These are phyloP conservation scores for Neospermospora avenae DNA, from an alignment of 2,329 filamentous ascomycete genomes.

Conservation along the genomic window DNA sequence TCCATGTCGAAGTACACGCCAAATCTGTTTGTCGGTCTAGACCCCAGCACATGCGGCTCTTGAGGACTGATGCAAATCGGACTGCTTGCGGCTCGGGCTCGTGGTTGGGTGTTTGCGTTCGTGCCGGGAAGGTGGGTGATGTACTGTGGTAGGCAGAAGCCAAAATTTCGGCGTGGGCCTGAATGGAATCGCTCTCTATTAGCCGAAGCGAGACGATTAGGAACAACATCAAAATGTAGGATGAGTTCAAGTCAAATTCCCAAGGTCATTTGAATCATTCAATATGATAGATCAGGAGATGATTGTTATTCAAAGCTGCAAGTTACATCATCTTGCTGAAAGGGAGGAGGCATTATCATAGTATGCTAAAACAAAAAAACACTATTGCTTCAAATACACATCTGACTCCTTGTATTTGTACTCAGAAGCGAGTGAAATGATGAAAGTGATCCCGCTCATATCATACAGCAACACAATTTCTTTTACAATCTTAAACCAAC, in stretches of 20 bases:
- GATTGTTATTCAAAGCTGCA: no score
- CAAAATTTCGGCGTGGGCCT: constrained; percentile 3
- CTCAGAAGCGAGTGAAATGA: neutral
- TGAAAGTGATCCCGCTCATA: neutral
- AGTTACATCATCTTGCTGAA: no score
- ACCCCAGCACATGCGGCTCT: neutral
- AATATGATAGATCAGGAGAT: no score
- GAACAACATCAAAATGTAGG: neutral
- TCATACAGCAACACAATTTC: neutral
- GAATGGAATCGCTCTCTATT: neutral
- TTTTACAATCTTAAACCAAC: neutral
- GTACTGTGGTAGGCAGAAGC: neutral
- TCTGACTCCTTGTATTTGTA: neutral
- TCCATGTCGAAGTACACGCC: constrained; percentile 23
- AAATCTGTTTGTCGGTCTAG: neutral
- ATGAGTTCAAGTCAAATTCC: no score
- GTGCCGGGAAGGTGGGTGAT: neutral
- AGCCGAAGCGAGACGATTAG: constrained; percentile 7
- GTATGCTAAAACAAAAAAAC: no score
- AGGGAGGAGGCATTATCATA: no score
- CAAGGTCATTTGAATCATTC: neutral
- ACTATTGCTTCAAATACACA: neutral
- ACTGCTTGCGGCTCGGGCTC: neutral
- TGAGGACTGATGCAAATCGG: neutral
- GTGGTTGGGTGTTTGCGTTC: neutral